These are phyloP conservation scores for Rhizopogon vesiculosus DNA, from an alignment of 768 basidiomycete genomes.

Conservation along the genomic window DNA sequence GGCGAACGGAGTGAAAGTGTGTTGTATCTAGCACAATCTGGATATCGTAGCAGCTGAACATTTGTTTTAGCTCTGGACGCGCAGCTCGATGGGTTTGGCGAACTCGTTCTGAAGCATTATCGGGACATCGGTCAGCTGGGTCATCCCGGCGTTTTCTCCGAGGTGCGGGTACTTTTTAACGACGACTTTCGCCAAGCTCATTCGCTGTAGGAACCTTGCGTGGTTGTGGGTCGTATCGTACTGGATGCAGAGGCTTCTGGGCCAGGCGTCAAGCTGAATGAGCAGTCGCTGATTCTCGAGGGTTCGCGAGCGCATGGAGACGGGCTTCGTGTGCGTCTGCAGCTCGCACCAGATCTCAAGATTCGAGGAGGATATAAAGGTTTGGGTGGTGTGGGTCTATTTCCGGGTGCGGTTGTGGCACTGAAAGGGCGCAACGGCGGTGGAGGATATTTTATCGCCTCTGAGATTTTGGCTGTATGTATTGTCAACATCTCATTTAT, in stretches of 20 bases:
- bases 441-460: conserved; percentile 80
- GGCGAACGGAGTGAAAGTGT: conserved; percentile 79
- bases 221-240: conserved; percentile 70
- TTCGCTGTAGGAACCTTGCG: conserved; percentile 50
- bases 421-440: conserved; percentile 89
- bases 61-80: conserved; percentile 66
- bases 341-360: conserved; percentile 61
- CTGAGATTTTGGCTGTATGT: conserved; percentile 71
- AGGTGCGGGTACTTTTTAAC: conserved; percentile 30
- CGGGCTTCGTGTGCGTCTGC: conserved; percentile 63
- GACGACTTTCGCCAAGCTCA: neutral
- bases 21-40: conserved; percentile 2
- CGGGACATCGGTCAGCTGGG: conserved; percentile 60
- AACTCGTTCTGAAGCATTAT: conserved; percentile 68
- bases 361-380: conserved; percentile 63
- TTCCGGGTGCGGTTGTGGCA: conserved; percentile 85
- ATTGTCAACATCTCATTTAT: neutral
- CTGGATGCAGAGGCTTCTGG: conserved; percentile 58
- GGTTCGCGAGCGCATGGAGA: conserved; percentile 73
- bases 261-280: conserved; percentile 63
- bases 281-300: conserved; percentile 74
- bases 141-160: conserved; percentile 62
- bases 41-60: neutral
- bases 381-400: conserved; percentile 65
- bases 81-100: conserved; percentile 82